These are phyloP conservation scores for Termitomyces sp. DNA, from an alignment of 1,284 basidiomycete genomes.

Conservation along the genomic window DNA sequence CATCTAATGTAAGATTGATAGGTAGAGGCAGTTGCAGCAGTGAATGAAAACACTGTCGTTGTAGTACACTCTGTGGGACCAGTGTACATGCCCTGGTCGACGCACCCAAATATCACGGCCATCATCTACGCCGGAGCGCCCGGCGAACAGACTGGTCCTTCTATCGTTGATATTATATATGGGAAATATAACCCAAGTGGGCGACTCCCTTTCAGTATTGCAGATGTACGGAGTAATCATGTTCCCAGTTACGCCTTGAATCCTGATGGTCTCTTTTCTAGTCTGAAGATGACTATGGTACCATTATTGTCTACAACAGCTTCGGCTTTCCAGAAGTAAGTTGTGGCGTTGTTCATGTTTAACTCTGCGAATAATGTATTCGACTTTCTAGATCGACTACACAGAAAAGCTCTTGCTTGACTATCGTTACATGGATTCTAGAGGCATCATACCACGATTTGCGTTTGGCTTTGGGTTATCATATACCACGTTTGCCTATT, in stretches of 20 bases:
- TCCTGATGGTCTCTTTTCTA: slow-evolving; percentile 11
- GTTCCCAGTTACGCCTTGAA: neutral
- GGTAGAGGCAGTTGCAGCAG: slow-evolving; percentile 39
- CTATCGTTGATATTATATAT: slow-evolving; percentile 52
- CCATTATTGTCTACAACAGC: slow-evolving; percentile 35
- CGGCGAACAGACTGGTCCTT: slow-evolving; percentile 62
- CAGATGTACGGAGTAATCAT: slow-evolving; percentile 30
- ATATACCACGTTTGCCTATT: slow-evolving; percentile 72
- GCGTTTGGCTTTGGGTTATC: slow-evolving; percentile 80
- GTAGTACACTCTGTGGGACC: slow-evolving; percentile 64
- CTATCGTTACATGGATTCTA: slow-evolving; percentile 67
- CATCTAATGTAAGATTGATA: slow-evolving; percentile 6
- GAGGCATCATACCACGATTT: slow-evolving; percentile 48
- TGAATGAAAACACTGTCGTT: slow-evolving; percentile 60
- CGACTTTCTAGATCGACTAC: slow-evolving; percentile 31
- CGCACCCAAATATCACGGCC: slow-evolving; percentile 65
- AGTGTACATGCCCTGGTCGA: slow-evolving; percentile 52
- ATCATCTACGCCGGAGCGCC: slow-evolving; percentile 57
- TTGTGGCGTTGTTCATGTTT: neutral
- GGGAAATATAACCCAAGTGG: slow-evolving; percentile 55
- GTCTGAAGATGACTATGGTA: slow-evolving; percentile 36
- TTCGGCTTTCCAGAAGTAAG: slow-evolving; percentile 34
- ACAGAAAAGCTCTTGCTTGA: slow-evolving; percentile 51
- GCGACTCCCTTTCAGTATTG: slow-evolving; percentile 61
- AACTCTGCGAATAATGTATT: neutral